Conservation (phyloP, 2,329 filamentous ascomycete species). For the Neonectria punicea region DNA sequence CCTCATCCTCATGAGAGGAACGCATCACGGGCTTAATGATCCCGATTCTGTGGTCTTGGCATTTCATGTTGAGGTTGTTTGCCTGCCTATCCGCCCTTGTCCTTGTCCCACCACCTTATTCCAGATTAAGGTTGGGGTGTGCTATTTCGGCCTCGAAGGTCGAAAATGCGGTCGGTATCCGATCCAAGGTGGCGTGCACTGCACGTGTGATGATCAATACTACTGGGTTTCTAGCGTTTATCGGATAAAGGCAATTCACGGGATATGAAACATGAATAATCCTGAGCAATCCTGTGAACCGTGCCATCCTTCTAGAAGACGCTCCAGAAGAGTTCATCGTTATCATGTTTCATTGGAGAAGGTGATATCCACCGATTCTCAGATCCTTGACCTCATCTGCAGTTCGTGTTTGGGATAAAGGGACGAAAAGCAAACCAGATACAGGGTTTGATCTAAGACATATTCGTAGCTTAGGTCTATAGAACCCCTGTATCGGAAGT, state of each 20-base stretch:
- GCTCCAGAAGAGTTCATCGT: background rate
- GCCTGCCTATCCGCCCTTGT: too few relatives aligned
- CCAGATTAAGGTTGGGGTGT: too few relatives aligned
- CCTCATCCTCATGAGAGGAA: too few relatives aligned
- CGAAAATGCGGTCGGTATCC: background rate
- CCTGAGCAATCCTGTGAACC: background rate
- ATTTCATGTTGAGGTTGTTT: too few relatives aligned
- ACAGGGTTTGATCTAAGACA: background rate
- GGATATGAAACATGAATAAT: background rate
- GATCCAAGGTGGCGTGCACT: background rate
- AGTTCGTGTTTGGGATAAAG: background rate
- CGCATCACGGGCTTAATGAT: too few relatives aligned
- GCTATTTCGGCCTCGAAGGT: background rate
- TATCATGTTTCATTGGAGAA: background rate
- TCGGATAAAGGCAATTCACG: background rate
- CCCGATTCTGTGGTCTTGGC: too few relatives aligned
- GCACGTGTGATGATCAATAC: background rate
- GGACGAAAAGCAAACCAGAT: background rate
- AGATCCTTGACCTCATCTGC: background rate
- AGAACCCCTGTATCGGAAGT: background rate
- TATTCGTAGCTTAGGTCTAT: background rate
- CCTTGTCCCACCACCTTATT: background rate
- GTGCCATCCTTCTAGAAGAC: background rate
- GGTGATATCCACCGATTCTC: background rate
- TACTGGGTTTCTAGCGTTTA: background rate